Evolutionary conservation across 2,329 filamentous ascomycete genomes (phyloP).

Genomic region (Ambrosiella beaveri): DNA sequence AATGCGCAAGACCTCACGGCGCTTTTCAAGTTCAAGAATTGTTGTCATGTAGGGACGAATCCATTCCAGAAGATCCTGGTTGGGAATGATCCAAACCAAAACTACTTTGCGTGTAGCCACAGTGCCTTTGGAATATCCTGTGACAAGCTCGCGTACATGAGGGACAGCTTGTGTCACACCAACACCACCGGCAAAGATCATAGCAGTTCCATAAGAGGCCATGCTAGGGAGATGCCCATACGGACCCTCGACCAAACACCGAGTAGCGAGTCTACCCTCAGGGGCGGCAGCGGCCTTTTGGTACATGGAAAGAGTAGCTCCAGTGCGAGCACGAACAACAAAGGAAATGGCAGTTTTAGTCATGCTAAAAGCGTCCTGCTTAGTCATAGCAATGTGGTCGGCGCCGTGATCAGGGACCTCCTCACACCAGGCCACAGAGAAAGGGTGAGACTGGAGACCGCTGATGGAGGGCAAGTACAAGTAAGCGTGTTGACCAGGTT

Average conservation of each 20-base stretch:
- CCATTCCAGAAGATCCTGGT: conserved; percentile 67
- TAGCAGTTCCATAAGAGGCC: conserved; percentile 59
- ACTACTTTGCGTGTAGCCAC: conserved; percentile 55
- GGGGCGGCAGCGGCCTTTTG: conserved; percentile 45
- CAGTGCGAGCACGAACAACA: conserved; percentile 55
- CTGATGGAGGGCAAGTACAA: conserved; percentile 59
- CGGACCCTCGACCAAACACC: conserved; percentile 56
- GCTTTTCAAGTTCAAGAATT: conserved; percentile 57
- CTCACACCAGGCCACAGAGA: conserved; percentile 63
- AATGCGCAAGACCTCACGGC: conserved; percentile 57
- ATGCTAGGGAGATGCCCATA: conserved; percentile 58
- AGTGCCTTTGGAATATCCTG: conserved; percentile 49
- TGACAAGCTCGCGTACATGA: conserved; percentile 55
- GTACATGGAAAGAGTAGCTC: conserved; percentile 54
- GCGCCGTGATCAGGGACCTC: conserved; percentile 34
- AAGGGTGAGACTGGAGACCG: conserved; percentile 60
- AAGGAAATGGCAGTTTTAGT: conserved; percentile 52
- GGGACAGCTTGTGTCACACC: conserved; percentile 68
- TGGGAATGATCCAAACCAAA: conserved; percentile 65
- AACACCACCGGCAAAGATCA: conserved; percentile 66
- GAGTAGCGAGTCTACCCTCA: conserved; percentile 43
- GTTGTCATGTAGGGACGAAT: conserved; percentile 72
- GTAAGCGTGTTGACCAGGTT: conserved; percentile 62
- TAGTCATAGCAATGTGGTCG: conserved; percentile 41
- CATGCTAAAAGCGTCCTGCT: conserved; percentile 40